These are phyloP conservation scores for Saccharomyces eubayanus DNA, from an alignment of 805 yeast genomes.

Conservation along the genomic window DNA sequence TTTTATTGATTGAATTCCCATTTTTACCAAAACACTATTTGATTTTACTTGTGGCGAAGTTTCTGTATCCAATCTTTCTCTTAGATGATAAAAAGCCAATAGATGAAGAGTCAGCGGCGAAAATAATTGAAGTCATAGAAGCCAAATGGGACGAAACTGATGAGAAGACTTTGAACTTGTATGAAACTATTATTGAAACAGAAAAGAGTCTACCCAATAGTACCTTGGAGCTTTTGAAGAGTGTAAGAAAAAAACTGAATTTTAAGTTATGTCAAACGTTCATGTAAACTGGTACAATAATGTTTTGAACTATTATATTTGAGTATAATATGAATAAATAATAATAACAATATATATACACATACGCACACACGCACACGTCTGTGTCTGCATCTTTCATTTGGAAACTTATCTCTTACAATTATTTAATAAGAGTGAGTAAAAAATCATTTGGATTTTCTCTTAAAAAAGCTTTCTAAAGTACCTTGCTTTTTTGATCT, in stretches of 20 bases:
- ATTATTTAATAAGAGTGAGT: neutral
- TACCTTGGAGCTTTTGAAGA: slow-evolving; percentile 11
- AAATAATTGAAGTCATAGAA: slow-evolving; percentile 20
- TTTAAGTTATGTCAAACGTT: slow-evolving; percentile 27
- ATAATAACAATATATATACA: neutral
- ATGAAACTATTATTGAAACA: slow-evolving; percentile 8
- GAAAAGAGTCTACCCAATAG: slow-evolving; percentile 11
- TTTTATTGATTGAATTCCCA: slow-evolving; percentile 21
- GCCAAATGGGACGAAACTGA: slow-evolving; percentile 16
- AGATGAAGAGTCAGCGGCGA: slow-evolving; percentile 17
- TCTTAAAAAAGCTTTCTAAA: slow-evolving; percentile 28
- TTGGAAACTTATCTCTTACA: neutral
- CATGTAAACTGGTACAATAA: slow-evolving; percentile 11
- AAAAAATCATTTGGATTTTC: neutral
- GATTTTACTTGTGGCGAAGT: slow-evolving; percentile 20
- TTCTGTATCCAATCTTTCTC: slow-evolving; percentile 23
- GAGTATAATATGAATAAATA: neutral
- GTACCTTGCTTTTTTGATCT: slow-evolving; percentile 24
- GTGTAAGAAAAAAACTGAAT: slow-evolving; percentile 18
- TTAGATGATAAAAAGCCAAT: slow-evolving; percentile 13
- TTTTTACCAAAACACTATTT: slow-evolving; percentile 26
- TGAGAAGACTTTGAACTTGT: slow-evolving; percentile 14
- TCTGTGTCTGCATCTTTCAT: neutral
- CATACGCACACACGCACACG: no score
- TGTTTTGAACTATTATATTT: neutral